Percentiles rank a stretch among this genome's conserved stretches.
Conservation (phyloP, 176 grass and related monocot genomes). For the Musa beccarii region DNA sequence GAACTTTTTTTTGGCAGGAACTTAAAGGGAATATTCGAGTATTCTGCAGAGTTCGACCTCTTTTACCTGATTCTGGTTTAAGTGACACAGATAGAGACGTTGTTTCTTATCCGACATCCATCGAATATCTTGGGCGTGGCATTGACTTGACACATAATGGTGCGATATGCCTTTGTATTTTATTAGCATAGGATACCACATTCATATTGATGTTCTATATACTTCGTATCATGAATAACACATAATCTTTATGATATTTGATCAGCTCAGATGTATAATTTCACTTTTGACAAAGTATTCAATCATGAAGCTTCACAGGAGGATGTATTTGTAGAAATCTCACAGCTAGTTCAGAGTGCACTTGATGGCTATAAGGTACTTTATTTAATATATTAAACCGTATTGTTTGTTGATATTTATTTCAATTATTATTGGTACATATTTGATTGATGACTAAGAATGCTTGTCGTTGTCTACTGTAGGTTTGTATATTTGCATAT, state of each 20-base stretch:
- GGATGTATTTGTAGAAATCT: constrained; percentile 90
- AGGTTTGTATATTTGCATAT: constrained; percentile 98
- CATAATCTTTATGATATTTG: not conserved
- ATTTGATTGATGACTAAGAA: not conserved
- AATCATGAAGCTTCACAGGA: constrained; percentile 54
- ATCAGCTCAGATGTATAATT: constrained; percentile 53
- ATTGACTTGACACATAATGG: constrained; percentile 72
- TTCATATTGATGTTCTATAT: not conserved
- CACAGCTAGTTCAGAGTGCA: constrained; percentile 78
- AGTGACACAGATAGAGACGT: constrained; percentile 31
- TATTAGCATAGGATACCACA: not conserved
- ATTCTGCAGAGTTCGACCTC: constrained; percentile 79
- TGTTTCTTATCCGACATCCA: constrained; percentile 69
- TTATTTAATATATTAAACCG: not conserved
- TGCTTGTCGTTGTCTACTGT: not conserved
- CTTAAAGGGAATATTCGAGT: constrained; percentile 95
- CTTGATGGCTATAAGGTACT: constrained; percentile 91
- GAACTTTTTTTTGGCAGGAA: constrained; percentile 42
- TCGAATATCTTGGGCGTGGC: constrained; percentile 53
- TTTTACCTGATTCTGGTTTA: constrained; percentile 38
- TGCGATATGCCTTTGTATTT: constrained; percentile 18
- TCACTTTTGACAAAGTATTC: constrained; percentile 91
- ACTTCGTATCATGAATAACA: not conserved
- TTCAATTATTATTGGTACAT: not conserved
- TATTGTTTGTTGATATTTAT: not conserved